phyloP scores from a whole-genome alignment of 2,329 filamentous ascomycete genomes.

The Aspergillus pseudotamarii region DNA sequence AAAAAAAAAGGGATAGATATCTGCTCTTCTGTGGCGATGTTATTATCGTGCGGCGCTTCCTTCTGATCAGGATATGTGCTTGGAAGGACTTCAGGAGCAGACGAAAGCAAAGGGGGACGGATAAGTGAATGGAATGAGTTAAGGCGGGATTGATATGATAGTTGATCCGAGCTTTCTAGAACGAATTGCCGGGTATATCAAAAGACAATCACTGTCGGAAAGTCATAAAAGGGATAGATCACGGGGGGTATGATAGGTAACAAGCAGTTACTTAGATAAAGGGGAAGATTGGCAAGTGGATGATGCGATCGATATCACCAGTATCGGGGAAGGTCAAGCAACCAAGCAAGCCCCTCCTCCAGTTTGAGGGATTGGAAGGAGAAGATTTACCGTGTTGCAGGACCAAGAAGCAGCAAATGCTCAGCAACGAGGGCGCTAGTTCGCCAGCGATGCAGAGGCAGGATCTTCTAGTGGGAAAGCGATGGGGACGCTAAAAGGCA shows the following conservation, averaged over 20 bases:
- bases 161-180: slow-evolving; percentile 19
- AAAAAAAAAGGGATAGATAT: slow-evolving; percentile 7
- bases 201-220: background rate
- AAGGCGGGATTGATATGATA: slow-evolving; percentile 9
- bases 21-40: slow-evolving; percentile 8
- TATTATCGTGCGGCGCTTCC: slow-evolving; percentile 6
- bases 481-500: slow-evolving; percentile 22
- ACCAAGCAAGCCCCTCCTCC: slow-evolving; percentile 21
- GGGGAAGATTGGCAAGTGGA: slow-evolving; percentile 5
- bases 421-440: slow-evolving; percentile 25
- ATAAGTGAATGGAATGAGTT: slow-evolving; percentile 2
- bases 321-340: slow-evolving; percentile 8
- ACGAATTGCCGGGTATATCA: slow-evolving; percentile 16
- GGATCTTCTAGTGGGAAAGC: slow-evolving; percentile 16
- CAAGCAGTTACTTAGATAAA: slow-evolving; percentile 13
- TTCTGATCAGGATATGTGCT: background rate
- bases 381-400: slow-evolving; percentile 25
- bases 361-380: slow-evolving; percentile 20
- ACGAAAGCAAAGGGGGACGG: background rate
- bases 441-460: slow-evolving; percentile 20
- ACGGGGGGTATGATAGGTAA: slow-evolving; percentile 18
- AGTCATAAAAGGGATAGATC: slow-evolving; percentile 12
- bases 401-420: slow-evolving; percentile 21
- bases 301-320: slow-evolving; percentile 21
- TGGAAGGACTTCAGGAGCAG: background rate